These are phyloP conservation scores for Ophiostoma sp. DNA, from an alignment of 2,329 filamentous ascomycete genomes.

Conservation along the genomic window DNA sequence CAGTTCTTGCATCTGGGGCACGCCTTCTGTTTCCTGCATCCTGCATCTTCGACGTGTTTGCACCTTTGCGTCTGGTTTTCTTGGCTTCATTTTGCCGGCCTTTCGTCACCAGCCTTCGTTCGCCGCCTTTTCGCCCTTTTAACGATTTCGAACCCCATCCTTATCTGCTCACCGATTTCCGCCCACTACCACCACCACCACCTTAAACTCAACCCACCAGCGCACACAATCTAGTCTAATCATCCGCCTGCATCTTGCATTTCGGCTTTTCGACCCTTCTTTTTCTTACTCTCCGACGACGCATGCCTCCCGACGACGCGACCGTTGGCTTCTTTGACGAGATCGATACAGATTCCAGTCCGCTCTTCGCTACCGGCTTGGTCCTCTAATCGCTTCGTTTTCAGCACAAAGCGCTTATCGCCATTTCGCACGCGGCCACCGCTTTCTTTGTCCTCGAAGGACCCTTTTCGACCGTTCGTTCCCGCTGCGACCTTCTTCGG, in stretches of 20 bases:
- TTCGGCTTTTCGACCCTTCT: neutral
- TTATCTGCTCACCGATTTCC: constrained; percentile 11
- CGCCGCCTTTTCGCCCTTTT: neutral
- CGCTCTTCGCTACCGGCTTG: neutral
- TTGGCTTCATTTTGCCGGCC: neutral
- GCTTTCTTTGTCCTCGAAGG: neutral
- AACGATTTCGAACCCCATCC: neutral
- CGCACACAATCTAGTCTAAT: neutral
- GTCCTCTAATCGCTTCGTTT: neutral
- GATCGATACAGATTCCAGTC: neutral
- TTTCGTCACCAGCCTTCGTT: neutral
- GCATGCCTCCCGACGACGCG: constrained; percentile 10
- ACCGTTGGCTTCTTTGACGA: constrained; percentile 15
- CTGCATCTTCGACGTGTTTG: neutral
- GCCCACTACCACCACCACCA: neutral
- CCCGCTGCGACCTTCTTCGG: neutral
- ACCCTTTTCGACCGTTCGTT: neutral
- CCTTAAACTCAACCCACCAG: neutral
- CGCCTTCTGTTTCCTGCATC: constrained; percentile 1
- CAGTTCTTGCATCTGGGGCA: constrained; percentile 4
- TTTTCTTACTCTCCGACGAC: neutral
- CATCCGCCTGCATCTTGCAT: neutral
- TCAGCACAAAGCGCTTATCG: constrained; percentile 22
- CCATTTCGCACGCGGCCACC: constrained; percentile 14
- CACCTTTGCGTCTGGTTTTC: neutral